Evolutionary conservation across 2,329 filamentous ascomycete species (phyloP), one percentile per base, ranked within the genome.

Genomic region (Penicillium sumatraense): DNA sequence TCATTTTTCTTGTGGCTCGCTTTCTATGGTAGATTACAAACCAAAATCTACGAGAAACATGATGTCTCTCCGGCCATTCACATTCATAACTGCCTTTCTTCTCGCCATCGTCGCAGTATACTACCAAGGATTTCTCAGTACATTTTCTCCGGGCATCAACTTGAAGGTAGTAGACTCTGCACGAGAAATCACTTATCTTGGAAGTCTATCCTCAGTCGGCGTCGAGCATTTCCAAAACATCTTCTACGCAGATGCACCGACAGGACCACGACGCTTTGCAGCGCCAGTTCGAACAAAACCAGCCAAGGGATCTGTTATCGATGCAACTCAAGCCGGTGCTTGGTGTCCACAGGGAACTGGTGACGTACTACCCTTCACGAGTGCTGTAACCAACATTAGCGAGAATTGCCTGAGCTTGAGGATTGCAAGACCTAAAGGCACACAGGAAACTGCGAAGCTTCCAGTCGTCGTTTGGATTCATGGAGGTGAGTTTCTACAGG

Each of bases 211-310:
- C 11, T 14, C 24, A 4, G 13, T 33, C 8, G 40, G 35, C 1
- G 31, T 62, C 3, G 57, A 63, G 14, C 59, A 63, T 42, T 63
- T 56, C 27, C 59, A 59, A n/a, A 61, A 62, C 21, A 62, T 62
- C 13, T 63, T 62, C 38, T 57, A 63, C 21, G 59, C 59, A 5
- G 53, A 57, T 23, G 56, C 45, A n/a, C 57, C 59, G n/a, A 36
- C 48, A 3, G 61, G 61, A 3, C 13, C 31, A 5, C 57, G 53
- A 14, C 57, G 59, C 5, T 62, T 62, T 31, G 61, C 55, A 11
- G 42, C 59, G 10, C 56, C 59, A 3, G 45, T 62, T n/a, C 57
- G 53, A 1, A 35, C 49, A 6, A 41, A 24, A 5, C 53, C 40
- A 4, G 5, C 31, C 41, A 11, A 35, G n/a, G 59, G 57, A 10